Percentiles rank a stretch among this genome's conserved stretches.
Conservation (phyloP, 176 grass and related monocot species). For the Metroxylon sagu region DNA sequence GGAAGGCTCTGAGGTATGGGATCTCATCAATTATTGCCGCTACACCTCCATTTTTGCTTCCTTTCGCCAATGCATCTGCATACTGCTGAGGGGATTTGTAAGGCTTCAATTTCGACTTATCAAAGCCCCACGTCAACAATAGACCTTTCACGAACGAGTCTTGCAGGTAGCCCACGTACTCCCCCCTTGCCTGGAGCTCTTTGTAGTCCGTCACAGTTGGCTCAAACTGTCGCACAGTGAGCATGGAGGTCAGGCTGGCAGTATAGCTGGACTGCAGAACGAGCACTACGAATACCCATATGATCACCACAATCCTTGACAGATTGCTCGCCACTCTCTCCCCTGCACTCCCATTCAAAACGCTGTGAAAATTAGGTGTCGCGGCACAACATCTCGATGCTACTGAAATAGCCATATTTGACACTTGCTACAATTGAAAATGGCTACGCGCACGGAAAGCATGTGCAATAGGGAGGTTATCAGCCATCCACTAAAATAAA, state of each 20-base stretch:
- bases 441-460: too few species aligned
- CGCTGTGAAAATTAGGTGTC: too few species aligned
- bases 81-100: conserved; percentile 24
- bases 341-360: conserved; percentile 18
- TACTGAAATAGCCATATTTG: too few species aligned
- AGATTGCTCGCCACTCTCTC: conserved; percentile 51
- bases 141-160: conserved; percentile 36
- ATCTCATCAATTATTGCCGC: conserved; percentile 40
- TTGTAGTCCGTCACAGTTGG: conserved; percentile 28
- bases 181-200: conserved; percentile 11
- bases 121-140: conserved; percentile 24
- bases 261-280: conserved; percentile 76
- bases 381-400: too few species aligned
- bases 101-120: conserved; percentile 8
- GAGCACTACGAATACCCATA: conserved; percentile 75
- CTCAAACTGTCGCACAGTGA: conserved; percentile 47
- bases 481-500: too few species aligned
- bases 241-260: conserved; percentile 70
- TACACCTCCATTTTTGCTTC: conserved; percentile 16
- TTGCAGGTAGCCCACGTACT: conserved; percentile 42
- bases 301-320: conserved; percentile 36
- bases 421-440: too few species aligned
- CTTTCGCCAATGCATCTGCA: conserved; percentile 26
- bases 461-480: too few species aligned
- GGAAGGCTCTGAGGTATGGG: conserved; percentile 38